Conservation (phyloP, 805 yeast species). For the Cyberlindnera mycetangii region DNA sequence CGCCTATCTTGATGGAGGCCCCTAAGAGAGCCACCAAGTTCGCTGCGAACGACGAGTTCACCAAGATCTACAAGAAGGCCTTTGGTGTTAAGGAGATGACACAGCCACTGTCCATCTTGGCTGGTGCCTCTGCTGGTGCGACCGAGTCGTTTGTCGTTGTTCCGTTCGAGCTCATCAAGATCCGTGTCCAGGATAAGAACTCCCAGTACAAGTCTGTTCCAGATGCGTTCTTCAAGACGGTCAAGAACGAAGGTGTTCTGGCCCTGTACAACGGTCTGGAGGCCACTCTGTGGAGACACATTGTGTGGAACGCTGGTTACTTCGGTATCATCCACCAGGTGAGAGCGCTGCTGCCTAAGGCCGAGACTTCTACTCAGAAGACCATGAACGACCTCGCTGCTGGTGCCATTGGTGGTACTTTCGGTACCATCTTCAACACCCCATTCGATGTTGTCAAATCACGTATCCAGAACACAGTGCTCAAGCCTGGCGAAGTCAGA, state of each 20-base stretch:
- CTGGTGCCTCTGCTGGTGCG: slow-evolving; percentile 99
- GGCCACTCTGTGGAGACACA: slow-evolving; percentile 96
- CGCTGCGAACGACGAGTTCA: slow-evolving; percentile 97
- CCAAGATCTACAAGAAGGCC: slow-evolving; percentile 67
- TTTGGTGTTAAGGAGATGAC: slow-evolving; percentile 70
- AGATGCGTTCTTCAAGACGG: slow-evolving; percentile 73
- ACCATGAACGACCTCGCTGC: slow-evolving; percentile 84
- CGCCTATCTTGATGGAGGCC: slow-evolving; percentile 98
- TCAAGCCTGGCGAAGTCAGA: slow-evolving; percentile 68
- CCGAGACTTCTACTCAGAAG: slow-evolving; percentile 66
- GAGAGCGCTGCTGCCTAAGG: slow-evolving; percentile 72
- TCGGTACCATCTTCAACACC: slow-evolving; percentile 92
- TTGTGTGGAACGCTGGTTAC: slow-evolving; percentile 96
- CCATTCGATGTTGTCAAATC: slow-evolving; percentile 98
- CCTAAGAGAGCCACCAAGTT: slow-evolving; percentile 98
- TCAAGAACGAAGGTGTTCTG: slow-evolving; percentile 71
- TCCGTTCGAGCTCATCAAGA: slow-evolving; percentile 94
- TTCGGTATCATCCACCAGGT: slow-evolving; percentile 93
- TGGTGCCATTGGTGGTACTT: slow-evolving; percentile 95
- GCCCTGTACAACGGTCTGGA: slow-evolving; percentile 94
- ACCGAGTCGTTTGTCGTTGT: slow-evolving; percentile 95
- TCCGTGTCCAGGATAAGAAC: slow-evolving; percentile 86
- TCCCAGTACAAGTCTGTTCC: slow-evolving; percentile 81
- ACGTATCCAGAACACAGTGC: slow-evolving; percentile 78
- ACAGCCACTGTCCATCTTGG: slow-evolving; percentile 81